Percentiles rank a stretch among this genome's conserved stretches.
Evolutionary conservation across 805 yeast species (phyloP).

Genomic region (Saturnispora dispora): DNA sequence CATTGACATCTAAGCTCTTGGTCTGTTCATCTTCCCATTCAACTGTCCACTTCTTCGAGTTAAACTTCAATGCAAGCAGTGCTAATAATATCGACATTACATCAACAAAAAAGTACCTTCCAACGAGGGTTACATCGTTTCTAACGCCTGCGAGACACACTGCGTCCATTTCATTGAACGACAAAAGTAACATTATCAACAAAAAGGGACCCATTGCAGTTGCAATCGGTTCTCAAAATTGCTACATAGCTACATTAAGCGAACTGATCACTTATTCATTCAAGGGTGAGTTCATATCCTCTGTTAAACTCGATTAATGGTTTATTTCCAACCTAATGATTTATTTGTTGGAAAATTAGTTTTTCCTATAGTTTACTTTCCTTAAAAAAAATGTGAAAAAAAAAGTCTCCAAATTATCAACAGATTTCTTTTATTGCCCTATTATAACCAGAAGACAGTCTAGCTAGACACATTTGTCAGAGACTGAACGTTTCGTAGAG

Average conservation of each 20-base stretch:
- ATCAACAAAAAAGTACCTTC: constrained; percentile 39
- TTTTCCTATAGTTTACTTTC: not conserved
- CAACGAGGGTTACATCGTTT: constrained; percentile 70
- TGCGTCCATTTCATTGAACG: constrained; percentile 64
- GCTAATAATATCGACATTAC: not conserved
- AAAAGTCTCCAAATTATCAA: not conserved
- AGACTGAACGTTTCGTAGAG: not conserved
- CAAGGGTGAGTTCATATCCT: not conserved
- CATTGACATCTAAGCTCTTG: constrained; percentile 64
- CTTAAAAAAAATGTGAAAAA: not conserved
- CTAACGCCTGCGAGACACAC: constrained; percentile 86
- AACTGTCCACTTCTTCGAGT: constrained; percentile 75
- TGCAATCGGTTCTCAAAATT: constrained; percentile 34
- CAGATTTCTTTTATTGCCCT: constrained; percentile 1
- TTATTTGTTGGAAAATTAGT: not conserved
- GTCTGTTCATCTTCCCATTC: constrained; percentile 85
- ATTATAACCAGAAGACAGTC: not conserved
- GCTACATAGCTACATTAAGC: constrained; percentile 51
- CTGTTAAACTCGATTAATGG: not conserved
- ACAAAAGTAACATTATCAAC: not conserved
- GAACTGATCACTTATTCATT: not conserved
- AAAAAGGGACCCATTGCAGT: constrained; percentile 22
- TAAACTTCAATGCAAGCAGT: not conserved
- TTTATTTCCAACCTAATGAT: not conserved
- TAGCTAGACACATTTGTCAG: not conserved